Base-by-base conservation (phyloP, 75 land plant species). In the Pinus albicaulis region DNA sequence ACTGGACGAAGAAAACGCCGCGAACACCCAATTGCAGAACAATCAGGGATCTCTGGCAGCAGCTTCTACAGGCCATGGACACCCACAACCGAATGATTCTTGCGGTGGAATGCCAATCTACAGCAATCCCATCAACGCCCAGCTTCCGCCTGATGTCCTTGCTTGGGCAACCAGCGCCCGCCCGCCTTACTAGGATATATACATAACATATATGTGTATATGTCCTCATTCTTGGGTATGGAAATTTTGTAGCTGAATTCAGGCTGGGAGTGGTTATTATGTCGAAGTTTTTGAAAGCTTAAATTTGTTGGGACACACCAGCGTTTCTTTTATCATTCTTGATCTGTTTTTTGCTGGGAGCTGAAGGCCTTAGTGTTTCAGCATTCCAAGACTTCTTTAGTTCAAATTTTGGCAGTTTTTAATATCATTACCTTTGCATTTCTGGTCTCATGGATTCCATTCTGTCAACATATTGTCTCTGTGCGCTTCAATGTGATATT, bases 1-100 rank as follows among this genome's bases (percentile, higher is more conserved):
- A n/a, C 12, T 48, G 10, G 96, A 93, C 38, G 85, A 78, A 0
- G 82, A 77, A 0, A 68, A 68, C 41, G 71, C 48, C 1, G 10
- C 12, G 10, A 48, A 22, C 23, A 12, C 23, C 3, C 71, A 68
- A 41, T 38, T 68, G 23, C 71, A 68, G 52, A 1, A 12, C 11
- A 66, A 66, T 10, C 69, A 15, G 16, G n/a, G n/a, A 10, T 4
- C 71, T 3, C 23, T 44, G 14, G 71, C n/a, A 44, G 34, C 70
- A 14, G 71, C 48, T 0, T 68, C 71, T 0, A n/a, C n/a, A 14
- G 71, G 71, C 0, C 71, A 68, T 4, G 71, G 71, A 2, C 52
- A 68, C 10, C 71, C 53, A 13, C 24, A 24, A 1, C 48, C 71
- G 0, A 68, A 23, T 20, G 71, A 68, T 7, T 20, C 71, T 10